Evolutionary conservation across 495 filamentous ascomycete species (phyloP), one percentile per base, ranked within the genome.

Genomic region (Cetradonia linearis): DNA sequence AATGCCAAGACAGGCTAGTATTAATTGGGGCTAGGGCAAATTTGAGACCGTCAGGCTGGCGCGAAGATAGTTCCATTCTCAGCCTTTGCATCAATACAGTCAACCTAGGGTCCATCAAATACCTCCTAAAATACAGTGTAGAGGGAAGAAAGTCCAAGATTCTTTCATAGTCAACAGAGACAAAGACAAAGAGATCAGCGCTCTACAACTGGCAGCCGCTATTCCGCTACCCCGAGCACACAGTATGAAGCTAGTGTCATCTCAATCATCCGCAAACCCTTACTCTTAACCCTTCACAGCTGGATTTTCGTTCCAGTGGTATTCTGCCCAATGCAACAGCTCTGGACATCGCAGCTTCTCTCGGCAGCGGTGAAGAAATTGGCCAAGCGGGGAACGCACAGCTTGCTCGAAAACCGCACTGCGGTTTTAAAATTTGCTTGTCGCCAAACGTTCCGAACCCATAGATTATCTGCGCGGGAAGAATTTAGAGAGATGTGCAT

Each of bases 81-180:
- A 66, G 67, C 9, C 63, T 69, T 31, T 63, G 63, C 44, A 69
- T 69, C 55, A 58, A 40, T 13, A 46, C 66, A 14, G 56, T 68
- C 53, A 69, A 69, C 34, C 50, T 69, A 6, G 67, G 67, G 20
- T 48, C 67, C 1, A 62, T 64, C 60, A 69, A 69, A 38, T 68
- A 62, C 30, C 42, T 66, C 20, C 38, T 69, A 25, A 68, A 69
- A 52, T 69, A 69, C 55, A 62, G 54, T 49, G 56, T 34, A 14
- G 55, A 58, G n/a, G n/a, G n/a, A n/a, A n/a, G 18, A 54, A 48
- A 16, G 49, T 52, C 9, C 23, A 49, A 33, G 46, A 57, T 11
- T 61, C 63, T 25, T 69, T 69, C 52, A n/a, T 69, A 14, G 56
- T 68, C 36, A 66, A 69, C 37, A 46, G n/a, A n/a, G n/a, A n/a